Evolutionary conservation across 2,329 filamentous ascomycete genomes (phyloP).

Genomic region (Aureobasidium sp.): DNA sequence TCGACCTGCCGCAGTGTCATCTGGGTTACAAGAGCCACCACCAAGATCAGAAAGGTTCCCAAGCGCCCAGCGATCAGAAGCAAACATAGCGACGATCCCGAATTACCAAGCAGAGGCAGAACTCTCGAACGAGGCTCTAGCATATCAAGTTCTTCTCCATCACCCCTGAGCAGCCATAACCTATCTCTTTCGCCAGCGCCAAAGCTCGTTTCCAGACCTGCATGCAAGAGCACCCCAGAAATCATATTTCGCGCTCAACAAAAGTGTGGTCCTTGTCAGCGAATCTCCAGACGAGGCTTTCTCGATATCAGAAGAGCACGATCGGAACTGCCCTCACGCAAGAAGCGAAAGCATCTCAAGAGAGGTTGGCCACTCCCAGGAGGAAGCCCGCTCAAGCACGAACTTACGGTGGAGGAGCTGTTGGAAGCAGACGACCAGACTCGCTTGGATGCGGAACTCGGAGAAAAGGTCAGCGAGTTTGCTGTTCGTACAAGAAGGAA

Average conservation of each 20-base stretch:
- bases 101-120: neutral
- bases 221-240: neutral
- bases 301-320: neutral
- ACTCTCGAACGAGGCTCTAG: neutral
- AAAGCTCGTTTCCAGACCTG: neutral
- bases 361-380: neutral
- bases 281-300: neutral
- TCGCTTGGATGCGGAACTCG: neutral
- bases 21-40: neutral
- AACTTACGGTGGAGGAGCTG: neutral
- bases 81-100: neutral
- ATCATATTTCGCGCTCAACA: neutral
- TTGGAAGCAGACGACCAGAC: neutral
- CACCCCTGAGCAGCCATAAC: neutral
- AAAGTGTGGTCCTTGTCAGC: neutral
- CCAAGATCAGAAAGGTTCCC: neutral
- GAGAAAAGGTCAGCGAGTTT: neutral
- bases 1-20: constrained; percentile 1
- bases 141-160: neutral
- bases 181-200: neutral
- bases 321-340: neutral
- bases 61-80: neutral
- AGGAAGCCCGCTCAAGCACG: neutral
- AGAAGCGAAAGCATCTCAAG: neutral
- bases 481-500: neutral